Evolutionary conservation across 495 filamentous ascomycete genomes (phyloP).

Genomic region (Opeltia flavorubescens): DNA sequence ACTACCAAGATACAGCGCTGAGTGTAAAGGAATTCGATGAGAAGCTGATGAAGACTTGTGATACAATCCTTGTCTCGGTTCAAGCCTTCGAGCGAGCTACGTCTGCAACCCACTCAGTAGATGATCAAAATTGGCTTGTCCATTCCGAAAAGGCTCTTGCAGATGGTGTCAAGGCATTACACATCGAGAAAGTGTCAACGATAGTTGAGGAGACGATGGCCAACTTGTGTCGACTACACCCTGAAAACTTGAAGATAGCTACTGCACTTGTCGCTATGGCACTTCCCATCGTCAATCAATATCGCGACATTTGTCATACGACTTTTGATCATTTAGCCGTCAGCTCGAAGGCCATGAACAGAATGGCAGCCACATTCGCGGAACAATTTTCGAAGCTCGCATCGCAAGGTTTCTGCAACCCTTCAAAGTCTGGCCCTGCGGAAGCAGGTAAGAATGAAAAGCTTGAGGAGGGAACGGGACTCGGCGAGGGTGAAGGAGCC

Average conservation of each 20-base stretch:
- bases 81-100: constrained; percentile 48
- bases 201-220: constrained; percentile 36
- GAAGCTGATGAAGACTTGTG: constrained; percentile 41
- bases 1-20: constrained; percentile 10
- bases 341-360: constrained; percentile 55
- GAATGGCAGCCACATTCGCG: constrained; percentile 56
- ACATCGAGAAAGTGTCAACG: constrained; percentile 36
- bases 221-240: constrained; percentile 9
- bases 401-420: constrained; percentile 79
- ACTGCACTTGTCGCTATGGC: constrained; percentile 51
- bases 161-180: constrained; percentile 41
- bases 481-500: constrained; percentile 89
- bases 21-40: constrained; percentile 34
- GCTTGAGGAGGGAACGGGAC: constrained; percentile 81
- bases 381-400: constrained; percentile 63
- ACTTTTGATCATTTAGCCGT: constrained; percentile 35
- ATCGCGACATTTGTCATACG: constrained; percentile 41
- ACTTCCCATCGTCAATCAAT: constrained; percentile 63
- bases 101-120: constrained; percentile 31
- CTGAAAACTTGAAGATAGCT: constrained; percentile 28
- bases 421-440: constrained; percentile 56
- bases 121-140: constrained; percentile 49
- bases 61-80: constrained; percentile 57
- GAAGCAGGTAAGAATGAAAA: constrained; percentile 54
- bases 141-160: constrained; percentile 43